These are phyloP conservation scores for Xylariaceae sp. DNA, from an alignment of 2,329 filamentous ascomycete species.

Conservation along the genomic window DNA sequence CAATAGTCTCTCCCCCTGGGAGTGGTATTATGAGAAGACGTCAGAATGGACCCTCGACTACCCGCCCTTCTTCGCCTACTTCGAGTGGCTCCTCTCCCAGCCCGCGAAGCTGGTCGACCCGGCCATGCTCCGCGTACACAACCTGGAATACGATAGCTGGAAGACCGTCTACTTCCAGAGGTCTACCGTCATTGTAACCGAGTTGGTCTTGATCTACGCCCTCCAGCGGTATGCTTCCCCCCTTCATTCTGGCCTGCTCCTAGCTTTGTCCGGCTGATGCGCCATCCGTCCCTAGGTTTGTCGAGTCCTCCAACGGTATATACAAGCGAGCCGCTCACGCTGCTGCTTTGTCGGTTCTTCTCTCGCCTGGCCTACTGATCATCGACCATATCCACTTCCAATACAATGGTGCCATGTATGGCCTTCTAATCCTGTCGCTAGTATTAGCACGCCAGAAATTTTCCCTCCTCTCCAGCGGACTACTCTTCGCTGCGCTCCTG, in stretches of 20 bases:
- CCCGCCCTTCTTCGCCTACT: slow-evolving; percentile 96
- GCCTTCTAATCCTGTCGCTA: slow-evolving; percentile 84
- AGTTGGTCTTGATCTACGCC: slow-evolving; percentile 83
- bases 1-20: slow-evolving; percentile 80
- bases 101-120: slow-evolving; percentile 78
- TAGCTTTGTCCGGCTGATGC: slow-evolving; percentile 20
- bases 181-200: slow-evolving; percentile 82
- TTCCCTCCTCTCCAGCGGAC: slow-evolving; percentile 77
- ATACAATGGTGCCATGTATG: slow-evolving; percentile 98
- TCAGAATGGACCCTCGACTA: slow-evolving; percentile 99
- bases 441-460: slow-evolving; percentile 79
- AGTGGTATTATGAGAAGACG: slow-evolving; percentile 97
- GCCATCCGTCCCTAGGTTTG: slow-evolving; percentile 61
- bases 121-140: slow-evolving; percentile 80
- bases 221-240: slow-evolving; percentile 68
- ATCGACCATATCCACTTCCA: slow-evolving; percentile 98
- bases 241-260: slow-evolving; percentile 5
- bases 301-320: slow-evolving; percentile 70
- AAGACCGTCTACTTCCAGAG: slow-evolving; percentile 94
- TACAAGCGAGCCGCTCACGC: slow-evolving; percentile 83
- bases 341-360: slow-evolving; percentile 84
- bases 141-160: slow-evolving; percentile 88
- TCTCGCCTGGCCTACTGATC: slow-evolving; percentile 92
- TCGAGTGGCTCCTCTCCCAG: slow-evolving; percentile 92
- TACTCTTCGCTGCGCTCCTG: slow-evolving; percentile 82